Evolutionary conservation across 345 rosid genomes (phyloP), one percentile per base, ranked within the genome.

Genomic region (Leavenworthia alabamica): DNA sequence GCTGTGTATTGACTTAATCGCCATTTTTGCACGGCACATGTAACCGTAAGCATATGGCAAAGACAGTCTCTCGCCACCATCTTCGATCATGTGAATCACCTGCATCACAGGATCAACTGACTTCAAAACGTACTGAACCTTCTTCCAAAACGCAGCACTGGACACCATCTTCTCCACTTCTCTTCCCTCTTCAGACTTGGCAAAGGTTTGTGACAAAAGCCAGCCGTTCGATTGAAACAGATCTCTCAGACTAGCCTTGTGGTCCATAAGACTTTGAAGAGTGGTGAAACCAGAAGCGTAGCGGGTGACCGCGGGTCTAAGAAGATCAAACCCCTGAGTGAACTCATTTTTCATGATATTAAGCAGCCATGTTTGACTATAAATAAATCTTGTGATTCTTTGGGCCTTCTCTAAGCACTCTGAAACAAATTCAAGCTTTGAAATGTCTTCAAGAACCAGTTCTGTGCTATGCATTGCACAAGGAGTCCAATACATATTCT

Each of bases 401-500:
- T 80, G 82, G 4, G 78, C 80, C 57, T 85, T 85, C 35, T 77
- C 84, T 28, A 81, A 42, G 75, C 89, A 81, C 58, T 88, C 86
- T 29, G 83, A 73, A 36, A 88, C 81, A 65, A 81, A 68, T 23
- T 79, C 83, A 59, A 85, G 77, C 55, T 72, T 81, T 68, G 82
- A 29, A 70, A 85, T 70, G 66, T 85, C 89, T 60, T 85, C 88
- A 41, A 88, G 81, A 80, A 84, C 79, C 40, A 66, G 71, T 60
- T 88, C 92, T 59, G 86, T 73, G 71, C 77, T 77, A 64, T 81
- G 57, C 35, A 74, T 64, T 32, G 92, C 92, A 68, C 92, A 88
- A 32, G 92, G 91, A 7, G 83, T 80, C 96, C 96, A 85, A 76
- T 81, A 88, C 42, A 88, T 62, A 65, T 85, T 81, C 64, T 82